Conservation (phyloP, 371 early-diverging fungal species). For the Nematocida minor region DNA sequence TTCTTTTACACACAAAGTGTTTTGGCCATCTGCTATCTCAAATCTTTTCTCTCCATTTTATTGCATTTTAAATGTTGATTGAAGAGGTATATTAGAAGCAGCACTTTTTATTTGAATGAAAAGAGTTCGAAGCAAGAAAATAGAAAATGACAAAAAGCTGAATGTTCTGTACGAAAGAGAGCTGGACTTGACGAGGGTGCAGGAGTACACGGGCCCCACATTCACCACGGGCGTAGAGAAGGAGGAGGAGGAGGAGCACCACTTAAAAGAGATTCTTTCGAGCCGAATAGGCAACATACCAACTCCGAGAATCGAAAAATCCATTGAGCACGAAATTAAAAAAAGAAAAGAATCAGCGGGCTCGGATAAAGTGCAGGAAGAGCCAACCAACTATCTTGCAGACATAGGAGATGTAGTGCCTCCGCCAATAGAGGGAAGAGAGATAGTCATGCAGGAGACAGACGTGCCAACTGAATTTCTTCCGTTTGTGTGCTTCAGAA, state of each 20-base stretch:
- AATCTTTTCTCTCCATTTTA: neutral
- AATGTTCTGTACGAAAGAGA: constrained; percentile 45
- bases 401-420: constrained; percentile 23
- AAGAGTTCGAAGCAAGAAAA: constrained; percentile 43
- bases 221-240: constrained; percentile 49
- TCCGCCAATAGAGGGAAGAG: neutral
- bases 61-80: neutral
- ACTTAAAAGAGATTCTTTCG: constrained; percentile 41
- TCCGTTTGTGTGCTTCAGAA: constrained; percentile 47
- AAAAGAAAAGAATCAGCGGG: neutral
- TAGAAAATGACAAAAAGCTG: constrained; percentile 50
- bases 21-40: too few relatives aligned
- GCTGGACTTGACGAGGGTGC: constrained; percentile 17
- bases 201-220: constrained; percentile 32
- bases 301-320: constrained; percentile 6
- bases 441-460: constrained; percentile 16
- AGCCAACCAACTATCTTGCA: neutral
- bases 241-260: constrained; percentile 54
- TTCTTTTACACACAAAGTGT: too few relatives aligned
- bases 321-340: neutral
- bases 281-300: constrained; percentile 39
- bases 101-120: constrained; percentile 45
- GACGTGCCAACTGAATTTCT: neutral
- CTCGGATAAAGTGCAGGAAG: neutral
- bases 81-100: neutral